Conservation (phyloP, 2,329 filamentous ascomycete species). For the Phyllosticta paracitricarpa region DNA sequence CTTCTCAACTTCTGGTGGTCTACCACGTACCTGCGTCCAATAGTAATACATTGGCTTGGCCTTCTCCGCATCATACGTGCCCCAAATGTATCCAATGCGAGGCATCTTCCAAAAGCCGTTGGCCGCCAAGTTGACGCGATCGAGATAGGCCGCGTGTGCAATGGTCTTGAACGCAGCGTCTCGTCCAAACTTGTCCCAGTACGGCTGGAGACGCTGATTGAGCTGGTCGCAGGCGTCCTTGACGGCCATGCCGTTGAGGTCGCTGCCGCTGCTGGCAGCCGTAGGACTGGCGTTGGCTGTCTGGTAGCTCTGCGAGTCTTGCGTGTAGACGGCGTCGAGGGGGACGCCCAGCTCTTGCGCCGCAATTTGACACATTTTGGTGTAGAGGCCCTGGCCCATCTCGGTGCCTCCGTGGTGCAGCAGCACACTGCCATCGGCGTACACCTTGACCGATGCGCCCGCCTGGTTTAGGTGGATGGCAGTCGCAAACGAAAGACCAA, state of each 20-base stretch:
- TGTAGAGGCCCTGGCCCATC: slow-evolving; percentile 94
- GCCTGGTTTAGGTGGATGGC: slow-evolving; percentile 92
- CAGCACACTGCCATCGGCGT: slow-evolving; percentile 84
- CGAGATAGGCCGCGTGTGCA: slow-evolving; percentile 84
- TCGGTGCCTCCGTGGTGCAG: slow-evolving; percentile 92
- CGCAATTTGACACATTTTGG: slow-evolving; percentile 91
- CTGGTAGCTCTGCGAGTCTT: slow-evolving; percentile 83
- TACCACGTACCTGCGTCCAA: slow-evolving; percentile 60
- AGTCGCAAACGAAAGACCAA: slow-evolving; percentile 84
- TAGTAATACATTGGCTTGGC: slow-evolving; percentile 80
- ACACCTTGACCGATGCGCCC: slow-evolving; percentile 85
- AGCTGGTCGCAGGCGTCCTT: slow-evolving; percentile 84
- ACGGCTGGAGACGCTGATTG: slow-evolving; percentile 76
- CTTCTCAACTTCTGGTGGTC: too few relatives aligned
- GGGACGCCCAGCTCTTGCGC: slow-evolving; percentile 82
- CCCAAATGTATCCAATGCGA: slow-evolving; percentile 90
- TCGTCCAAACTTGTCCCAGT: slow-evolving; percentile 68
- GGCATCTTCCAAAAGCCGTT: slow-evolving; percentile 97
- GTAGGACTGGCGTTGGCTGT: slow-evolving; percentile 85
- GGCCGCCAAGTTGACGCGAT: slow-evolving; percentile 86
- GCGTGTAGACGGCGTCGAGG: slow-evolving; percentile 68
- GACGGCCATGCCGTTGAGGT: slow-evolving; percentile 89
- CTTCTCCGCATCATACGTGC: slow-evolving; percentile 28
- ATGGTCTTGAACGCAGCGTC: slow-evolving; percentile 73
- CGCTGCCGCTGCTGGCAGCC: slow-evolving; percentile 84